phyloP scores from a whole-genome alignment of 2,329 filamentous ascomycete species.

The Pestalotiopsis sp. region DNA sequence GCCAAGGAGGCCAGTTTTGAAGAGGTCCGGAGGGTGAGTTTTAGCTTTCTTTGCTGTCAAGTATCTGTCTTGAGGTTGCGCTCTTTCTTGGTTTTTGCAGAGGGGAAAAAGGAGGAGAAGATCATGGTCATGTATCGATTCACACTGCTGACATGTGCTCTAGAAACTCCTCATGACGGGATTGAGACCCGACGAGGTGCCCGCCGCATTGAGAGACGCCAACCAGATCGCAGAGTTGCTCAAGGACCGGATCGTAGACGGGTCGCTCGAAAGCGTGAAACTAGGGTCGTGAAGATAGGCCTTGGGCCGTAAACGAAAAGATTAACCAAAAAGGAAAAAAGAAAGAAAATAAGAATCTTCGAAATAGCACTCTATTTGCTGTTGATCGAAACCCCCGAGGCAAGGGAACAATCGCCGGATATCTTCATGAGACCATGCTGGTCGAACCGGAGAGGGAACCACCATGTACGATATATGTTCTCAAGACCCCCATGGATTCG shows the following conservation, averaged over 20 bases:
- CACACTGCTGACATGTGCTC: constrained; percentile 5
- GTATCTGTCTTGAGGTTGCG: too few relatives aligned
- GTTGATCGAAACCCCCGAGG: neutral
- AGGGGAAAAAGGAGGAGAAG: neutral
- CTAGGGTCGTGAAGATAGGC: constrained; percentile 19
- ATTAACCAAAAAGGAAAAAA: neutral
- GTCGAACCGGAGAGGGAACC: too few relatives aligned
- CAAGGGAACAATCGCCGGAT: too few relatives aligned
- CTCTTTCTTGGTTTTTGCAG: neutral
- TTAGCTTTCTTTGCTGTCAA: too few relatives aligned
- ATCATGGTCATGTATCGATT: neutral
- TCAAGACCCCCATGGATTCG: too few relatives aligned
- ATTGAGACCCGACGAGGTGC: constrained; percentile 62
- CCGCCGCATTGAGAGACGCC: constrained; percentile 69
- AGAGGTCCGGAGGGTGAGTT: constrained; percentile 69
- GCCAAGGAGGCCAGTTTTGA: constrained; percentile 84
- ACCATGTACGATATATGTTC: too few relatives aligned
- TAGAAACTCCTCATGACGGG: constrained; percentile 42
- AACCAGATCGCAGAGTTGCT: constrained; percentile 63
- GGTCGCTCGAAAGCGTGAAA: constrained; percentile 52
- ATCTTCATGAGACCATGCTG: too few relatives aligned
- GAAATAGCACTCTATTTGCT: neutral
- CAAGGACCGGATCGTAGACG: constrained; percentile 60
- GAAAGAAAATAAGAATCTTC: too few relatives aligned
- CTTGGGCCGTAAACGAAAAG: neutral